Evolutionary conservation across 768 basidiomycete genomes (phyloP), one percentile per base, ranked within the genome.

Genomic region (Suillus placidus): DNA sequence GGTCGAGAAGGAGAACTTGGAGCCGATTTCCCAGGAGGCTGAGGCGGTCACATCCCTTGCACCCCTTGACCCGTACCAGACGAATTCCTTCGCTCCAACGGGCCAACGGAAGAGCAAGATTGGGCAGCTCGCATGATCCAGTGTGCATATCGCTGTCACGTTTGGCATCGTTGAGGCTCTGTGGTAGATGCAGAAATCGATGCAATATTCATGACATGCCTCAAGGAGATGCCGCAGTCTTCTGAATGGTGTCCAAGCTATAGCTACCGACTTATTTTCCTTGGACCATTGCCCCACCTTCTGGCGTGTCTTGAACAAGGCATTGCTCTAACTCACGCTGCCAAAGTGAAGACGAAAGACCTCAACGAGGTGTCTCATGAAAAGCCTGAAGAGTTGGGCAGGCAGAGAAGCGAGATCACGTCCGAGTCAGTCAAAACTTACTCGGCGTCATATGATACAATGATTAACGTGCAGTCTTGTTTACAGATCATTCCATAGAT

Each of bases 241-340:
- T 72, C 75, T 26, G 58, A 62, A 3, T 79, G 81, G 80, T 38
- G 64, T 35, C 65, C 63, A 35, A 67, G 66, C 4, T 66, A 62
- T 18, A n/a, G n/a, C n/a, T 84, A 86, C 64, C 77, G 76, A 16
- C 65, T 71, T 0, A 70, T 81, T 13, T 83, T 80, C 69, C 70
- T 74, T 6, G 74, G 74, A 60, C 73, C 73, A 16, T 72, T 85
- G 10, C 81, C 83, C 1, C 80, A 77, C 61, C 67, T 84, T 38
- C 70, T 83, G 2, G 67, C 80, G 2, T 82, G 79, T 66, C 74
- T 85, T 35, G 79, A 84, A 55, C 73, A 30, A 66, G 74, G 60
- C 20, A 69, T 77, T 12, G 43, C 69, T 4, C 32, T 72, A 23
- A 66, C 77, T 8, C 43, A 71, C 49, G 61, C 69, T 16, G 66